Evolutionary conservation across 768 basidiomycete species (phyloP).

Genomic region (Scleroderma bovista): DNA sequence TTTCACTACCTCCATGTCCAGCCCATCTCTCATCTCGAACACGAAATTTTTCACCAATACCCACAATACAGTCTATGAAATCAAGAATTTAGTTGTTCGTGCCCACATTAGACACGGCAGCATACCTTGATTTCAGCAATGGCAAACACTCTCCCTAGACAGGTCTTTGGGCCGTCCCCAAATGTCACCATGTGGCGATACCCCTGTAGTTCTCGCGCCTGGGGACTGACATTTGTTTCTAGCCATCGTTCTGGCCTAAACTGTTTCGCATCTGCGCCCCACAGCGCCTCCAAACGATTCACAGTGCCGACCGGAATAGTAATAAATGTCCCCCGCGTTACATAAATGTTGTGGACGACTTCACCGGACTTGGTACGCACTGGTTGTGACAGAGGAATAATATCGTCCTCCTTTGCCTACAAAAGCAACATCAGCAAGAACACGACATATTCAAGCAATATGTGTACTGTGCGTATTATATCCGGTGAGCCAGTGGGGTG

Average conservation of each 20-base stretch:
- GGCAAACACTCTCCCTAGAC: conserved; percentile 46
- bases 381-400: conserved; percentile 52
- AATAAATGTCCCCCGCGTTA: conserved; percentile 46
- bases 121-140: conserved; percentile 31
- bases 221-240: conserved; percentile 17
- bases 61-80: conserved; percentile 33
- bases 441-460: too few relatives aligned
- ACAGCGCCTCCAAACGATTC: conserved; percentile 48
- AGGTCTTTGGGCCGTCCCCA: conserved; percentile 46
- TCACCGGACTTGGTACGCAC: conserved; percentile 38
- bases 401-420: conserved; percentile 47
- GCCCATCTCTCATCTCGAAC: conserved; percentile 33
- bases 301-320: conserved; percentile 38
- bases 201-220: conserved; percentile 40
- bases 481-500: conserved; percentile 35
- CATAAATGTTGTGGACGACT: conserved; percentile 33
- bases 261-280: conserved; percentile 55
- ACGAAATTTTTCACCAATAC: conserved; percentile 40
- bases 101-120: conserved; percentile 3
- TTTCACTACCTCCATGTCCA: conserved; percentile 8
- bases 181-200: conserved; percentile 48
- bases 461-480: conserved; percentile 9
- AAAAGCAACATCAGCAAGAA: neutral
- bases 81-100: neutral
- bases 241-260: conserved; percentile 69